Evolutionary conservation across 345 rosid genomes (phyloP).

Genomic region (Lenwebbia sp.): DNA sequence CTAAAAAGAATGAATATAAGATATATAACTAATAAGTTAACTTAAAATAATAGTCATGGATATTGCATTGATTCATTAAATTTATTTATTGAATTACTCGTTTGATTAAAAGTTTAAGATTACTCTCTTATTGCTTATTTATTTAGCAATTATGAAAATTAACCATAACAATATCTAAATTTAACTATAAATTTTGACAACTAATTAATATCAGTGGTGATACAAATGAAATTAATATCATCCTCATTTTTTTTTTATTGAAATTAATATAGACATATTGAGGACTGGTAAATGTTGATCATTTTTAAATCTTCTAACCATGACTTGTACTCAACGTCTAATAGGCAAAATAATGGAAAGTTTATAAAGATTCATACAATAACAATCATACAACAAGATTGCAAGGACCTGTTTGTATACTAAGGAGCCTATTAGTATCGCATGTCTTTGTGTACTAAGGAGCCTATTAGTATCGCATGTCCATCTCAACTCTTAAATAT

Average conservation of each 20-base stretch:
- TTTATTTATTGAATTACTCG: not conserved
- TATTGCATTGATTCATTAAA: not conserved
- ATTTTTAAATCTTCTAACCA: not conserved
- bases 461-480: too few species aligned
- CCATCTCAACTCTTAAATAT: too few species aligned
- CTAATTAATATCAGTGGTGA: rapidly evolving
- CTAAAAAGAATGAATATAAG: not conserved
- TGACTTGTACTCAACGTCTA: not conserved
- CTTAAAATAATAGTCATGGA: not conserved
- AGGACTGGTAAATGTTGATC: not conserved
- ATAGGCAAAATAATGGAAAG: not conserved
- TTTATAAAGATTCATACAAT: not conserved
- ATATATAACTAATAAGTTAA: not conserved
- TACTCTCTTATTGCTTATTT: rapidly evolving
- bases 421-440: too few species aligned
- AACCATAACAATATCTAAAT: rapidly evolving
- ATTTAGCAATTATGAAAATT: not conserved
- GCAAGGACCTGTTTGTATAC: rapidly evolving
- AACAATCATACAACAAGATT: not conserved
- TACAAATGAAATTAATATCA: not conserved
- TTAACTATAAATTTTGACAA: not conserved
- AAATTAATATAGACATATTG: not conserved
- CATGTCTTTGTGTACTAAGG: too few species aligned
- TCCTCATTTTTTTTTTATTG: not conserved
- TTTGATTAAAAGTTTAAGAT: not conserved